Evolutionary conservation across 2,329 filamentous ascomycete genomes (phyloP), one percentile per base, ranked within the genome.

Genomic region (Zymoseptoria crescenta): DNA sequence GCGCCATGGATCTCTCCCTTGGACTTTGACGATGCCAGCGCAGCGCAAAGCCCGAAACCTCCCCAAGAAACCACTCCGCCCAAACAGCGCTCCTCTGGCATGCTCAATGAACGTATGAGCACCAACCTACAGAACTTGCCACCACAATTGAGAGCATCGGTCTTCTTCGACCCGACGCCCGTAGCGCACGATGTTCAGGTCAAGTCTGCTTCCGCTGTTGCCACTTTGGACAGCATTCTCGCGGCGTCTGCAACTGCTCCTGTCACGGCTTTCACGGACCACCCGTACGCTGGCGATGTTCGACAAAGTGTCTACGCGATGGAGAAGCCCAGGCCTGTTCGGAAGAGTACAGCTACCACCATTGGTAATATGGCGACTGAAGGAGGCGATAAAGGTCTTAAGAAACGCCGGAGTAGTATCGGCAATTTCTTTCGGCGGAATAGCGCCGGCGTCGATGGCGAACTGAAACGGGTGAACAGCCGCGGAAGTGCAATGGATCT

Each of bases 241-340:
- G 88, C 96, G 70, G 94, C 93, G 7, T 94, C 93, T 2, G 89
- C 90, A 2, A 83, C 82, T 60, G 93, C 94, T 0, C 94, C 94
- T 1, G 91, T 96, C 29, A 90, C 81, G 65, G 93, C 92, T 27
- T 97, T 97, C 68, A 96, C 89, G 0, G 91, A 96, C 69, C 91
- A 96, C 72, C 84, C 87, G 0, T 91, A 89, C 69, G 88, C 87
- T 28, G 91, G 91, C 4, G 84, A 85, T 62, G 79, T 91, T 9
- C 88, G 91, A 24, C 73, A 82, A 4, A 88, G 93, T 67, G 83
- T 92, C 0, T 95, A 94, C 69, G 87, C 87, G 10, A 62, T 70
- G 59, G 65, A 64, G 52, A 56, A 57, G 55, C 60, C 57, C 20
- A 41, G 29, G 20, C 62, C 62, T 45, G 60, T 62, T 19, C 57